These are phyloP conservation scores for Lentinula guzmanii DNA, from an alignment of 768 basidiomycete species.

Conservation along the genomic window DNA sequence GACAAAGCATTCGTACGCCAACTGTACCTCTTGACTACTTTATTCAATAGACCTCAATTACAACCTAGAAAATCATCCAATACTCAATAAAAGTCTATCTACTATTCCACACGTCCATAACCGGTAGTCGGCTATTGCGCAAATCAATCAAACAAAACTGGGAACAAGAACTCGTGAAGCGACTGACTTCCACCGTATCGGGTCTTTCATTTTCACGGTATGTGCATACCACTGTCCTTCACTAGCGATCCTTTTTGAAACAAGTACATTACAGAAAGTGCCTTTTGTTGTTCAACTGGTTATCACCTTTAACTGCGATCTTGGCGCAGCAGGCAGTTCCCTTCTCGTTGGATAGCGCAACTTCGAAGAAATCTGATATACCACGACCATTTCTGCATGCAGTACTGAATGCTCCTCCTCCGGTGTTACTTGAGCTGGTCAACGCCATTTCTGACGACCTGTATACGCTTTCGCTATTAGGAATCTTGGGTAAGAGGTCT, in stretches of 20 bases:
- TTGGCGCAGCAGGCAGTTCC: conserved; percentile 65
- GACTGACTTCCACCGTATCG: conserved; percentile 55
- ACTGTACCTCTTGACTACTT: not conserved
- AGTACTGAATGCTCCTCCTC: conserved; percentile 74
- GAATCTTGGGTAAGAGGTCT: conserved; percentile 55
- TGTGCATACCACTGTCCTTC: conserved; percentile 8
- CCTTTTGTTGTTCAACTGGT: conserved; percentile 81
- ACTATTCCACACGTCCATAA: conserved; percentile 55
- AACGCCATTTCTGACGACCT: conserved; percentile 74
- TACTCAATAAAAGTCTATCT: conserved; percentile 75
- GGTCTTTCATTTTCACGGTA: conserved; percentile 76
- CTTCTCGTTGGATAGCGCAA: conserved; percentile 41
- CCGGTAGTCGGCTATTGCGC: conserved; percentile 40
- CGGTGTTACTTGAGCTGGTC: conserved; percentile 72
- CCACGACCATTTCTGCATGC: conserved; percentile 66
- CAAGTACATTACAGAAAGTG: conserved; percentile 50
- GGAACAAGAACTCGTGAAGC: conserved; percentile 51
- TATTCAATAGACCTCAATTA: conserved; percentile 1
- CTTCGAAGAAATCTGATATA: conserved; percentile 28
- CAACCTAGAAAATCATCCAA: conserved; percentile 75
- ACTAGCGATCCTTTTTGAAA: not conserved
- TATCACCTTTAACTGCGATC: conserved; percentile 66
- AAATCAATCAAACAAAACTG: conserved; percentile 39
- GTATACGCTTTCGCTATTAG: conserved; percentile 68
- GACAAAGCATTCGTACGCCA: conserved; percentile 79